These are phyloP conservation scores for Microdochium nivale DNA, from an alignment of 2,329 filamentous ascomycete genomes.

Conservation along the genomic window DNA sequence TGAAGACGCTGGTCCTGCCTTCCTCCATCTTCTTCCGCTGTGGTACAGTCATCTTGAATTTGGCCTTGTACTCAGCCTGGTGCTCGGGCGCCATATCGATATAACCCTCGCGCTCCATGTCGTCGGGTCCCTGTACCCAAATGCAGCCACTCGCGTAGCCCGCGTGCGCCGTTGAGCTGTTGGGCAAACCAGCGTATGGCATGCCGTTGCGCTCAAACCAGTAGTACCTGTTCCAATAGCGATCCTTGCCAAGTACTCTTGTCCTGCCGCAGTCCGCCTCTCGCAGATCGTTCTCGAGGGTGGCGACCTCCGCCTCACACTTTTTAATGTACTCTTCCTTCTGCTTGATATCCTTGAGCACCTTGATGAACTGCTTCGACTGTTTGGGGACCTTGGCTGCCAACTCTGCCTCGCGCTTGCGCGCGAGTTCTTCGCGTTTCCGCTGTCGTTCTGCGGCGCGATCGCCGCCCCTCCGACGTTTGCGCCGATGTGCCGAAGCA, in stretches of 20 bases:
- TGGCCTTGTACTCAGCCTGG: constrained; percentile 65
- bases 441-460: constrained; percentile 64
- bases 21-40: constrained; percentile 84
- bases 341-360: constrained; percentile 82
- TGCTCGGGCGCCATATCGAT: constrained; percentile 67
- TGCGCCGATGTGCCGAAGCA: constrained; percentile 44
- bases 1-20: constrained; percentile 67
- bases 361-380: constrained; percentile 79
- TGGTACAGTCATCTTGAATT: constrained; percentile 73
- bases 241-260: constrained; percentile 81
- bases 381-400: constrained; percentile 63
- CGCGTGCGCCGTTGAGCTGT: constrained; percentile 78
- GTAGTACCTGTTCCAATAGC: constrained; percentile 98
- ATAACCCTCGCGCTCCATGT: constrained; percentile 77
- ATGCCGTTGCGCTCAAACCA: constrained; percentile 99
- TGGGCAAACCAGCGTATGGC: constrained; percentile 83
- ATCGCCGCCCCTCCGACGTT: constrained; percentile 54
- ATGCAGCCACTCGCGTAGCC: constrained; percentile 90
- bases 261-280: constrained; percentile 92
- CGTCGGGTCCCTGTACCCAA: constrained; percentile 93
- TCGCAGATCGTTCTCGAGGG: constrained; percentile 83
- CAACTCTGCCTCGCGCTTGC: constrained; percentile 58
- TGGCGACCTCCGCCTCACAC: constrained; percentile 76
- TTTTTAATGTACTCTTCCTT: constrained; percentile 72
- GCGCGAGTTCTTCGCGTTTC: constrained; percentile 67